Evolutionary conservation across 192 early-diverging fungal species (phyloP).

Genomic region (Podila clonocystis): DNA sequence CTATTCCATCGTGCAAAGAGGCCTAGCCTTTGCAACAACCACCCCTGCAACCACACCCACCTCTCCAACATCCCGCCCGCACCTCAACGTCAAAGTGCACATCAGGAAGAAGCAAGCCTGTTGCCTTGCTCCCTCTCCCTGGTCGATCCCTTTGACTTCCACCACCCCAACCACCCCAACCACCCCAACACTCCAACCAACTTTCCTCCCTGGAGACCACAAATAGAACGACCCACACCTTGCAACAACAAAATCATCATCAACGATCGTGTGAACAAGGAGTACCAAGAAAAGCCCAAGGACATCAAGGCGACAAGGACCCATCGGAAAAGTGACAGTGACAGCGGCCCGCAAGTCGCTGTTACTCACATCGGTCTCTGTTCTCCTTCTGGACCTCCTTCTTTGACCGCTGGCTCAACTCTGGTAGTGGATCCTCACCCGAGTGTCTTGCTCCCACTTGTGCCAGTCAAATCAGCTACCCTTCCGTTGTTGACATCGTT

Average conservation of each 20-base stretch:
- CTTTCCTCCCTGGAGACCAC: too few relatives aligned
- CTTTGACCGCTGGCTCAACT: too few relatives aligned
- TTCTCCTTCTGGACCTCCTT: neutral
- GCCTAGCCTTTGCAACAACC: neutral
- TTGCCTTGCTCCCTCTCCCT: constrained; percentile 4
- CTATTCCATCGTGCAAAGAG: too few relatives aligned
- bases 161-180: neutral
- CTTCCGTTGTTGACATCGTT: too few relatives aligned
- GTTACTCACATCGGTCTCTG: constrained; percentile 4
- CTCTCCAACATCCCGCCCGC: neutral
- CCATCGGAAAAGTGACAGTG: neutral
- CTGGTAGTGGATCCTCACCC: too few relatives aligned
- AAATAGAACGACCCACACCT: neutral
- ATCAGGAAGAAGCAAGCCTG: constrained; percentile 13
- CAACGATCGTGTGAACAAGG: constrained; percentile 1
- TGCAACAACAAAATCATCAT: neutral
- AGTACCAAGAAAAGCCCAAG: neutral
- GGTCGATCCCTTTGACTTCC: constrained; percentile 13
- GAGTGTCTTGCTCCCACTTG: too few relatives aligned
- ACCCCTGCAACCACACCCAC: neutral
- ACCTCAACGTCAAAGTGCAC: constrained; percentile 25
- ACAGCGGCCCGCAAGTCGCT: constrained; percentile 1
- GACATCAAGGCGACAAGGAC: constrained; percentile 10
- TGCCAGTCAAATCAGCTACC: too few relatives aligned
- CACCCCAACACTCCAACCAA: neutral